phyloP scores from a whole-genome alignment of 2,329 filamentous ascomycete genomes.

The Ascochyta koolunga region DNA sequence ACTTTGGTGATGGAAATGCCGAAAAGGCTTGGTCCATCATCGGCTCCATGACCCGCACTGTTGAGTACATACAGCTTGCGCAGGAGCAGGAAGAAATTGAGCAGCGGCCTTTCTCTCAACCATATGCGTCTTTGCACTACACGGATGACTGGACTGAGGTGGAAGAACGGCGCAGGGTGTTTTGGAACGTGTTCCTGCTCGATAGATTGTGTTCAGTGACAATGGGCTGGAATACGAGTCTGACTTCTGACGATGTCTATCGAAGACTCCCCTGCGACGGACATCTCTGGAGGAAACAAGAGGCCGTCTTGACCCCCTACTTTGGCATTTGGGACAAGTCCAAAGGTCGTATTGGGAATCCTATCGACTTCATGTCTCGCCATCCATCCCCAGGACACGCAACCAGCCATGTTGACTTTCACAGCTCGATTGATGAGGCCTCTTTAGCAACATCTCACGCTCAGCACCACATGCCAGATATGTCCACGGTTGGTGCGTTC shows the following conservation, averaged over 20 bases:
- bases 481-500: constrained; percentile 27
- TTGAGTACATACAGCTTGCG: constrained; percentile 22
- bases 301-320: constrained; percentile 23
- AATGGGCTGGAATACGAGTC: constrained; percentile 27
- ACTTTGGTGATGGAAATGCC: constrained; percentile 24
- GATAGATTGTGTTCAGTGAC: constrained; percentile 27
- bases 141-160: constrained; percentile 24
- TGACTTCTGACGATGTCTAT: constrained; percentile 28
- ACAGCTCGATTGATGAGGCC: not conserved
- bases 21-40: constrained; percentile 24
- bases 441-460: not conserved
- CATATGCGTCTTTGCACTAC: constrained; percentile 11
- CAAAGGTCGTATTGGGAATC: constrained; percentile 23
- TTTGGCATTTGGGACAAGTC: constrained; percentile 33
- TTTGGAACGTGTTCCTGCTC: constrained; percentile 29
- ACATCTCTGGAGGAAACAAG: constrained; percentile 26
- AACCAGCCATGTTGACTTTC: not conserved
- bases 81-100: constrained; percentile 25
- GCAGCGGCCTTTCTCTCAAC: constrained; percentile 17
- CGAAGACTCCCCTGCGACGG: constrained; percentile 28
- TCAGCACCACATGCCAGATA: constrained; percentile 12
- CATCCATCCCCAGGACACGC: constrained; percentile 6
- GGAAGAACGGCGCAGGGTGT: constrained; percentile 26
- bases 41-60: constrained; percentile 25
- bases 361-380: constrained; percentile 20